Evolutionary conservation across 2,329 filamentous ascomycete genomes (phyloP).

Genomic region (Bretziella fagacearum): DNA sequence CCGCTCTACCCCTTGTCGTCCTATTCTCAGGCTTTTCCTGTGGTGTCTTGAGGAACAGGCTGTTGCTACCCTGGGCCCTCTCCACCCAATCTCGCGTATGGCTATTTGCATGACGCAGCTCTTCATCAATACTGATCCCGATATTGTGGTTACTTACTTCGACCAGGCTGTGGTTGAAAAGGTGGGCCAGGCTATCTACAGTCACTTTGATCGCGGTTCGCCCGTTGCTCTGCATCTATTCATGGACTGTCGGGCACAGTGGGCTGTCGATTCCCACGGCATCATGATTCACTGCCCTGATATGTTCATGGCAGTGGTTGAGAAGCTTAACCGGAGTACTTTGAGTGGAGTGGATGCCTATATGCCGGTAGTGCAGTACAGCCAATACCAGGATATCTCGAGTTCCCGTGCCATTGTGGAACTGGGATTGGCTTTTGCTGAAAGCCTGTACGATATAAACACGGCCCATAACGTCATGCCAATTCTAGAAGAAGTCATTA

Average conservation of each 20-base stretch:
- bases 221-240: not conserved
- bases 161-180: constrained; percentile 1
- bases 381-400: not conserved
- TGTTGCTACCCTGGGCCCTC: not conserved
- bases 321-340: not conserved
- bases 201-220: not conserved
- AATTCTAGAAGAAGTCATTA: not conserved
- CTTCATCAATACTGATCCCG: not conserved
- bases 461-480: not conserved
- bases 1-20: not conserved
- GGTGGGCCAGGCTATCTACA: not conserved
- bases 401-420: not conserved
- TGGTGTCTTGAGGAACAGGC: not conserved
- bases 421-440: not conserved
- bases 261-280: not conserved
- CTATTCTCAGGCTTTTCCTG: not conserved
- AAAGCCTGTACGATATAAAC: not conserved
- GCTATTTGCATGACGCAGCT: not conserved
- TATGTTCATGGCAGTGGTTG: not conserved
- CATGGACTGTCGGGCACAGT: not conserved
- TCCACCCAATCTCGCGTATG: not conserved
- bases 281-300: not conserved
- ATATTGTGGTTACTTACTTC: not conserved
- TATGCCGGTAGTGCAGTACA: not conserved
- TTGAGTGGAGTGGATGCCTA: not conserved